Evolutionary conservation across 768 basidiomycete genomes (phyloP).

Genomic region (Trametes cinnabarina): DNA sequence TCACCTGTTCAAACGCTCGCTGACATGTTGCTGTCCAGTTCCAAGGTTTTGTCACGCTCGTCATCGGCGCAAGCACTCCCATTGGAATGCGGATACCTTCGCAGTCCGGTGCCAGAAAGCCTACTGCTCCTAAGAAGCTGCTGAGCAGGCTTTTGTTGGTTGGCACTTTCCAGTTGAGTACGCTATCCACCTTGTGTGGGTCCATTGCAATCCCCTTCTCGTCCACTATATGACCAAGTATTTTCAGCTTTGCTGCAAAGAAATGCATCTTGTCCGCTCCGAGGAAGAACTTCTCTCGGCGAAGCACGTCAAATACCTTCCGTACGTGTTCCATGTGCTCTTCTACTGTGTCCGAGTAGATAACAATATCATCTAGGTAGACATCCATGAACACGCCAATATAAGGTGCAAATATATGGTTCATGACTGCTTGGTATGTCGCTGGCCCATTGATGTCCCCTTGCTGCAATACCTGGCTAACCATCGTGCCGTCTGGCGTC

Average conservation of each 20-base stretch:
- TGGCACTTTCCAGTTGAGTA: conserved; percentile 30
- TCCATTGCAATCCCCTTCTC: conserved; percentile 26
- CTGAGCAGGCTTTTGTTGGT: conserved; percentile 26
- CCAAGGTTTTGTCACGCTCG: neutral
- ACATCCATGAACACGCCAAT: conserved; percentile 35
- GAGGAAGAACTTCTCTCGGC: conserved; percentile 16
- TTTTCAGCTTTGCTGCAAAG: conserved; percentile 17
- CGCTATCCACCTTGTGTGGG: conserved; percentile 22
- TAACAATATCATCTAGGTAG: conserved; percentile 36
- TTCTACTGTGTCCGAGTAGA: conserved; percentile 29
- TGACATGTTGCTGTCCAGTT: neutral
- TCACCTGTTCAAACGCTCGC: neutral
- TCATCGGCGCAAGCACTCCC: conserved; percentile 28
- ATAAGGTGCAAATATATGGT: conserved; percentile 34
- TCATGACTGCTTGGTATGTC: conserved; percentile 45
- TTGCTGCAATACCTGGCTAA: conserved; percentile 29
- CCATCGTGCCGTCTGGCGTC: conserved; percentile 30
- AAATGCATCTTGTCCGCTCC: conserved; percentile 24
- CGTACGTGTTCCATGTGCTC: conserved; percentile 27
- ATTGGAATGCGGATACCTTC: conserved; percentile 33
- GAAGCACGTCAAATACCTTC: conserved; percentile 6
- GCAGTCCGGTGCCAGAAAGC: conserved; percentile 25
- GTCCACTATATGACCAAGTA: conserved; percentile 25
- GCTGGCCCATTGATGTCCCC: conserved; percentile 32
- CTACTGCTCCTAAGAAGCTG: conserved; percentile 25